Base-by-base conservation (phyloP, 1,139 yeast species). In the Lodderomyces metapsilosis region DNA sequence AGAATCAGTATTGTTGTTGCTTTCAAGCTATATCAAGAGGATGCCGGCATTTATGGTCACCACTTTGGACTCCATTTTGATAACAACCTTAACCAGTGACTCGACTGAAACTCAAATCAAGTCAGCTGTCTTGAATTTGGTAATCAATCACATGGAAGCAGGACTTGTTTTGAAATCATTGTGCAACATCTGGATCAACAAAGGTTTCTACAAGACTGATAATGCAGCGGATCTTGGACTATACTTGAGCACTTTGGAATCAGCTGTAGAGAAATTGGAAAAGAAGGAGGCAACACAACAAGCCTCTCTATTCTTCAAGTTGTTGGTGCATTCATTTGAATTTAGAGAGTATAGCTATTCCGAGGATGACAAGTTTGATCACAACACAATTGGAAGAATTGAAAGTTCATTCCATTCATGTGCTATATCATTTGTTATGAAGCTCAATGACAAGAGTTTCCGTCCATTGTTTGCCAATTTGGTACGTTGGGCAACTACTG, bases 401-500 rank as follows among this genome's bases (percentile, higher is more conserved):
- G 98, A 91, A 59, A 75, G 88, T 25, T 76, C 86, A 13, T 79
- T 85, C 59, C 84, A 86, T 54, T 69, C 76, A 37, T 79, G 91
- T 60, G 92, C 88, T 34, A 79, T 91, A 50, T 71, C 72, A 25
- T 83, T 82, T 52, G 95, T 92, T 20, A 76, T 92, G 84, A 91
- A 92, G 62, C 76, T 94, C 62, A 92, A 92, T 58, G 98, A 92
- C 62, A 88, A 88, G 68, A 78, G 83, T 11, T 94, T 92, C 76
- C 80, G 98, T 58, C 98, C 98, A 20, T 67, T 88, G 55, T 91
- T 94, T 66, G 91, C 92, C 5, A 74, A 83, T 31, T 71, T 88
- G 56, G 89, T 85, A n/a, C 80, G 92, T 61, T 92, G 98, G 98
- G 95, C 97, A 2, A 77, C 87, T 51, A 83, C 80, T 48, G 95